Evolutionary conservation across 176 grass and related monocot species (phyloP).

Genomic region (Oryza officinalis): DNA sequence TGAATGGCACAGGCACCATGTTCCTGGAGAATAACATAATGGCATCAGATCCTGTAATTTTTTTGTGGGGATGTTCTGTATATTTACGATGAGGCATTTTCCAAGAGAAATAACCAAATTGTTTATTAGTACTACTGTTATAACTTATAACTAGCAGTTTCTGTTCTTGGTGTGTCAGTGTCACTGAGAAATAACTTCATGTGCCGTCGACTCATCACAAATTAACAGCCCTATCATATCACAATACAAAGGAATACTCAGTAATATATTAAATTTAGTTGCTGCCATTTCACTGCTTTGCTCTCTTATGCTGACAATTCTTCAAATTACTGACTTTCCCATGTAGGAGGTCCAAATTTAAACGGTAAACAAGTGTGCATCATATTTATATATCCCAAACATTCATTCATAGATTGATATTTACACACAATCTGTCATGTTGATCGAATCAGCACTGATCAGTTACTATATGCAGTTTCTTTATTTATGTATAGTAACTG

Average conservation of each 20-base stretch:
- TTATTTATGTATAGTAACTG: too few species aligned
- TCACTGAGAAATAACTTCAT: not conserved
- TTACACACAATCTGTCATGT: not conserved
- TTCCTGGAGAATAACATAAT: constrained; percentile 63
- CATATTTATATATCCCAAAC: not conserved
- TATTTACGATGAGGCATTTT: not conserved
- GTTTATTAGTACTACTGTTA: not conserved
- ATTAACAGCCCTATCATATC: not conserved
- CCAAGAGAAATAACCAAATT: not conserved
- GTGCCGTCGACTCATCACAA: not conserved
- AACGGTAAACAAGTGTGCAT: constrained; percentile 4
- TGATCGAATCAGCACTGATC: not conserved
- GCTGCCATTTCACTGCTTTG: not conserved
- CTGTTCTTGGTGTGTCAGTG: not conserved
- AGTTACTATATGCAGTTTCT: not conserved
- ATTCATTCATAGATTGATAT: not conserved
- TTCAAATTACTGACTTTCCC: not conserved
- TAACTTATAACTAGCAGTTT: not conserved
- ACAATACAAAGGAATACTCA: not conserved
- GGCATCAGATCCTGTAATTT: not conserved
- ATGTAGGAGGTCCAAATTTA: not conserved
- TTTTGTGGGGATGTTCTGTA: not conserved
- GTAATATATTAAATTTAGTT: not conserved
- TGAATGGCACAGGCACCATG: constrained; percentile 87
- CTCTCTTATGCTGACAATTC: not conserved